Evolutionary conservation across 192 early-diverging fungal species (phyloP).

Genomic region (Borealophlyctis nickersoniae): DNA sequence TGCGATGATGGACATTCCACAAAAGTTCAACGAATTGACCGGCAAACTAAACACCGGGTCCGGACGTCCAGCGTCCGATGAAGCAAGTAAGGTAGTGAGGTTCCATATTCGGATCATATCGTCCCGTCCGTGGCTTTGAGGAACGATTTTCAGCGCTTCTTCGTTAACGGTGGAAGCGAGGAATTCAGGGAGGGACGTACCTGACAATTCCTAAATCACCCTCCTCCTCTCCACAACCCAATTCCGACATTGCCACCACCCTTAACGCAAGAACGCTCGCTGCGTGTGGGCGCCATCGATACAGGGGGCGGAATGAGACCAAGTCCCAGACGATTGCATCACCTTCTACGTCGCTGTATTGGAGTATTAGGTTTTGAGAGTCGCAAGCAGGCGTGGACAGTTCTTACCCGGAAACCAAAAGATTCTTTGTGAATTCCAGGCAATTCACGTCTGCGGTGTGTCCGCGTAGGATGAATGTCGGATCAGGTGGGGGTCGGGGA

Average conservation of each 20-base stretch:
- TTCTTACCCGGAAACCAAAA: constrained; percentile 23
- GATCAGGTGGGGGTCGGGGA: constrained; percentile 15
- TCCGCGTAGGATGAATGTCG: constrained; percentile 19
- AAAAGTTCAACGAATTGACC: constrained; percentile 32
- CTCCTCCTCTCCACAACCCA: neutral
- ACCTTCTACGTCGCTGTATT: constrained; percentile 21
- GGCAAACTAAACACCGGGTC: constrained; percentile 8
- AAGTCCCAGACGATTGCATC: constrained; percentile 21
- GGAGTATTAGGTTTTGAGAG: neutral
- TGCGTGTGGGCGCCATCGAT: constrained; percentile 14
- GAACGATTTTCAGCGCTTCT: neutral
- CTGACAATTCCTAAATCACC: neutral
- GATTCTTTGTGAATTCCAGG: constrained; percentile 4
- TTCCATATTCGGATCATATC: constrained; percentile 22
- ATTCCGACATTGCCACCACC: too few species aligned
- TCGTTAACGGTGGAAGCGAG: neutral
- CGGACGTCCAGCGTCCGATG: neutral
- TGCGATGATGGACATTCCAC: constrained; percentile 6
- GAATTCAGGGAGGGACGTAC: neutral
- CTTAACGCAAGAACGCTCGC: constrained; percentile 16
- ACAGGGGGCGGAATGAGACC: constrained; percentile 12
- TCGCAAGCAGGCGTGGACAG: neutral
- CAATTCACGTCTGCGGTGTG: constrained; percentile 20
- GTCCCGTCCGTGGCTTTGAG: constrained; percentile 26
- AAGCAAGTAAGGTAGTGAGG: neutral